A percentile compares a stretch with the other conserved stretches of the same genome.
Conservation (phyloP, 345 rosid genomes). For the Jatropha curcas region DNA sequence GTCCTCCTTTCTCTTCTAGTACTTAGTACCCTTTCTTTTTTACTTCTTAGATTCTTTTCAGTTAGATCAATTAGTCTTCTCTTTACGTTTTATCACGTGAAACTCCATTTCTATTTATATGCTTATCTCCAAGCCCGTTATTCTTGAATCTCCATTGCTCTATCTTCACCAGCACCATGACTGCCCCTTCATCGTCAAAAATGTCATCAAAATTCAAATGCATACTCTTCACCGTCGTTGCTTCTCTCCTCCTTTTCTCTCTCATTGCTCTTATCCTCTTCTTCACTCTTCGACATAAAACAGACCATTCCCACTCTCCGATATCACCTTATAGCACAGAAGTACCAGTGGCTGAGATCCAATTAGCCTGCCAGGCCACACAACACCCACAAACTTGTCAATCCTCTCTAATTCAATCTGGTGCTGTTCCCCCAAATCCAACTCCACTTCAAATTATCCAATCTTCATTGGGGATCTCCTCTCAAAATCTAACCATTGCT, state of each 20-base stretch:
- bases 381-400: conserved; percentile 43
- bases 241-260: not conserved
- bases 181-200: conserved; percentile 7
- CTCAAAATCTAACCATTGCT: conserved; percentile 47
- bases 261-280: conserved; percentile 19
- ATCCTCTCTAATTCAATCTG: conserved; percentile 40
- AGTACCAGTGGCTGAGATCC: conserved; percentile 25
- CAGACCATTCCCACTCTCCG: not conserved
- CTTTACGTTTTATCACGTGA: not conserved
- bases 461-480: conserved; percentile 58
- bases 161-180: not conserved
- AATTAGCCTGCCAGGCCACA: conserved; percentile 61
- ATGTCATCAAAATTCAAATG: conserved; percentile 7
- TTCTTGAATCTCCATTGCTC: not conserved
- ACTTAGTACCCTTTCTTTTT: too few species aligned
- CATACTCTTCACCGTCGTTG: conserved; percentile 11
- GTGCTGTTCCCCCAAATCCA: conserved; percentile 33
- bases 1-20: too few species aligned
- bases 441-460: conserved; percentile 57
- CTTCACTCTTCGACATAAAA: conserved; percentile 11
- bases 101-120: not conserved
- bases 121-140: not conserved
- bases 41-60: too few species aligned
- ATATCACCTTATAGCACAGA: not conserved
- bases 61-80: not conserved